A percentile compares a stretch with the other conserved stretches of the same genome.
Evolutionary conservation across 2,329 filamentous ascomycete species (phyloP).

Genomic region (Blastomyces percursus): DNA sequence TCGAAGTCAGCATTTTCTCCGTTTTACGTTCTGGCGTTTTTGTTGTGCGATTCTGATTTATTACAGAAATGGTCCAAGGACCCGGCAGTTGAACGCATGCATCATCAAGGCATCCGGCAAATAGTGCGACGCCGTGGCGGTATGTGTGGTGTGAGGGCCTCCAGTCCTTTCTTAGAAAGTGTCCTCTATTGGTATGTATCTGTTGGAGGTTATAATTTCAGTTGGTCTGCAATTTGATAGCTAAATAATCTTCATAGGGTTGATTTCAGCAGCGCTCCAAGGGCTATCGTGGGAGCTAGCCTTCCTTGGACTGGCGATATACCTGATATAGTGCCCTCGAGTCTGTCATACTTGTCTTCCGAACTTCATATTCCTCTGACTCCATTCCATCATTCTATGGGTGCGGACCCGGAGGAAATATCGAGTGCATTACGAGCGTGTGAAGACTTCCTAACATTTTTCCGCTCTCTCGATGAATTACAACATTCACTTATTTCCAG

Average conservation of each 20-base stretch:
- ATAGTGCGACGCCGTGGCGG: conserved; percentile 23
- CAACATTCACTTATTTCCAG: conserved; percentile 16
- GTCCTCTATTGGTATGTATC: conserved; percentile 24
- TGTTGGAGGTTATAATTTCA: neutral
- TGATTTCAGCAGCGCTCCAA: conserved; percentile 24
- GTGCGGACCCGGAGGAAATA: conserved; percentile 15
- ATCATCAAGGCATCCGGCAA: conserved; percentile 21
- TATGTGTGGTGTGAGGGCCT: conserved; percentile 21
- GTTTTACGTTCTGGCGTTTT: neutral
- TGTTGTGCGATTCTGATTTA: conserved; percentile 1
- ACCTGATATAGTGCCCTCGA: conserved; percentile 17
- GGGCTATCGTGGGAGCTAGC: conserved; percentile 21
- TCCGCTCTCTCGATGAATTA: conserved; percentile 19
- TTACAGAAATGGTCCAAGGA: conserved; percentile 27
- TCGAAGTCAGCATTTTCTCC: conserved; percentile 20
- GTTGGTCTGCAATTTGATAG: neutral
- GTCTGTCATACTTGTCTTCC: conserved; percentile 18
- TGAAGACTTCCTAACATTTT: conserved; percentile 25
- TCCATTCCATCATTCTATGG: conserved; percentile 8
- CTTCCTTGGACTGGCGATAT: conserved; percentile 23
- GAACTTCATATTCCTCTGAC: conserved; percentile 15
- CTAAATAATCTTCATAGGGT: conserved; percentile 17
- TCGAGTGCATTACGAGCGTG: conserved; percentile 19
- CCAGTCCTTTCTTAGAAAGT: conserved; percentile 22
- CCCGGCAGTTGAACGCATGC: conserved; percentile 22